Conservation (phyloP, 495 filamentous ascomycete genomes). For the Penicillium egyptiacum region DNA sequence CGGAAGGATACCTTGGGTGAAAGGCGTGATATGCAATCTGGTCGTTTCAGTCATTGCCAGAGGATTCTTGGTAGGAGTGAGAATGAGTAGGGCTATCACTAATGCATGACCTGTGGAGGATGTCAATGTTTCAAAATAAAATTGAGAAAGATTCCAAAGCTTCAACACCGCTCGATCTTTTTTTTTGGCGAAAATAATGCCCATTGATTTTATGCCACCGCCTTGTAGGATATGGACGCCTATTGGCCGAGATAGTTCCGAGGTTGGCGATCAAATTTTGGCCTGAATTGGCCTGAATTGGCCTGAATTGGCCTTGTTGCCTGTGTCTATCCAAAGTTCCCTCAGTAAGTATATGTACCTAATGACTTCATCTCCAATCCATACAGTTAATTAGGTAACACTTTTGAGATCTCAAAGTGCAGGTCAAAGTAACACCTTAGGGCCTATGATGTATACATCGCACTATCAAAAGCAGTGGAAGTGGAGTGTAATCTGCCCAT, state of each 20-base stretch:
- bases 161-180: constrained; percentile 7
- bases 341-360: background rate
- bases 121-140: background rate
- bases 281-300: background rate
- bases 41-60: constrained; percentile 38
- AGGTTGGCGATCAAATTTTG: constrained; percentile 1
- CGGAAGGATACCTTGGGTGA: constrained; percentile 68
- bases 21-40: constrained; percentile 83
- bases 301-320: background rate
- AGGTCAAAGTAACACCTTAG: background rate
- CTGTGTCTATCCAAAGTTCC: background rate
- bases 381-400: too few relatives aligned
- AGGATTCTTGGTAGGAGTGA: background rate
- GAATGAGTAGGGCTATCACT: background rate
- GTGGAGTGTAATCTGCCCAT: constrained; percentile 16
- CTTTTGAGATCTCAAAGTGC: background rate
- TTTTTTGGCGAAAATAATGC: constrained; percentile 13
- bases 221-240: background rate
- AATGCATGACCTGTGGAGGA: background rate
- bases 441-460: background rate
- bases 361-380: too few relatives aligned
- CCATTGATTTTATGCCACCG: constrained; percentile 10
- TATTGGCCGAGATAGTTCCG: background rate
- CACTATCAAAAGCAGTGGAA: background rate
- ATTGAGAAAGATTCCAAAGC: background rate